Conservation (phyloP, 441 rosid species). For the Erodium trifolium region DNA sequence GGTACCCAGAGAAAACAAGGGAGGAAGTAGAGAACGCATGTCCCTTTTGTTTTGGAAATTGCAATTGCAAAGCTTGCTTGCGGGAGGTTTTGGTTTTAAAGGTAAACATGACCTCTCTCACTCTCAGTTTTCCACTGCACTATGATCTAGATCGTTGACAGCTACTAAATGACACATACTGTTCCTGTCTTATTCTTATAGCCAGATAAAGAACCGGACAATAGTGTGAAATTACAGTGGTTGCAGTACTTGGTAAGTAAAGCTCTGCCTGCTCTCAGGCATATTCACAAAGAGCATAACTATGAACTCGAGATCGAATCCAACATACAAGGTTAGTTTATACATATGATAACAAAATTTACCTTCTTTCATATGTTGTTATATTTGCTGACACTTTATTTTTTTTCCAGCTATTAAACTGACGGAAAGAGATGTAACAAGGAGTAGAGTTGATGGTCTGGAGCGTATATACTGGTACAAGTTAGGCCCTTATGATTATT, state of each 20-base stretch:
- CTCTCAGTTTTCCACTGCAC: background rate
- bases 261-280: constrained; percentile 18
- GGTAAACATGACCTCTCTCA: constrained; percentile 21
- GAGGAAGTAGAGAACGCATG: constrained; percentile 26
- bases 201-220: constrained; percentile 9
- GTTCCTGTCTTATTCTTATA: background rate
- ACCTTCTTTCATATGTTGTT: background rate
- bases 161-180: background rate
- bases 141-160: background rate
- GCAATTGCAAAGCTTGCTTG: constrained; percentile 42
- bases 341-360: background rate
- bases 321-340: constrained; percentile 14
- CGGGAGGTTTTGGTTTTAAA: constrained; percentile 26
- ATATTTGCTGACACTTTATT: constrained; percentile 3
- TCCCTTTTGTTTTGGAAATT: constrained; percentile 37
- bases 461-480: constrained; percentile 25
- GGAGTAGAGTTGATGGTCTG: constrained; percentile 8
- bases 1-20: constrained; percentile 36
- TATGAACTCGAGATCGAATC: constrained; percentile 16
- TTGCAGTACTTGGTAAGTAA: constrained; percentile 16
- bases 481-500: background rate
- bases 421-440: constrained; percentile 9
- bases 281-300: constrained; percentile 14
- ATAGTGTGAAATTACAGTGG: constrained; percentile 5
- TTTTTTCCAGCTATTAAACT: constrained; percentile 13